phyloP scores from a whole-genome alignment of 305 asterid species.

The Fraxinus ornus region DNA sequence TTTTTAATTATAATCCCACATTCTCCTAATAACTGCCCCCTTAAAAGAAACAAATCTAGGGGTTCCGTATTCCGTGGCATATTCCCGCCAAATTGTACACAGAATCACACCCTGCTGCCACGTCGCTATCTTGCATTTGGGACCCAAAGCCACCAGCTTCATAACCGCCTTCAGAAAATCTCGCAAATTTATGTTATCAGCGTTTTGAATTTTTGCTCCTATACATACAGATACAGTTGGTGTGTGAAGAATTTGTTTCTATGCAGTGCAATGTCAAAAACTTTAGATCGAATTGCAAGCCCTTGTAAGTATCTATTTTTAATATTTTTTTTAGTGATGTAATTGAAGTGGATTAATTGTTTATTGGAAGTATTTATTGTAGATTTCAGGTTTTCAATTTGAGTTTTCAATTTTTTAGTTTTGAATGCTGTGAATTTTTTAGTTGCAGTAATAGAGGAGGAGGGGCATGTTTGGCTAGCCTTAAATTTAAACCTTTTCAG shows the following conservation, averaged over 20 bases:
- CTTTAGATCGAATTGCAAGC: constrained; percentile 36
- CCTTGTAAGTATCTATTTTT: constrained; percentile 34
- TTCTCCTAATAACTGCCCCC: no score
- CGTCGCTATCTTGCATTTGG: constrained; percentile 25
- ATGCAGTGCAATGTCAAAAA: constrained; percentile 28
- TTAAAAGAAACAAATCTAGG: background rate
- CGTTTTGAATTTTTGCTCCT: constrained; percentile 4
- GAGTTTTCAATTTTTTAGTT: background rate
- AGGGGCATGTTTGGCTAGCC: background rate
- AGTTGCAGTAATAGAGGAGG: background rate
- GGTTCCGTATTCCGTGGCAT: constrained; percentile 23
- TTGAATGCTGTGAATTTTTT: background rate
- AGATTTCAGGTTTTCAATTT: background rate
- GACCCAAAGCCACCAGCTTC: constrained; percentile 29
- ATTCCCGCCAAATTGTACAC: constrained; percentile 51
- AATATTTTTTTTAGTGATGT: background rate
- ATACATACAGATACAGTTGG: background rate
- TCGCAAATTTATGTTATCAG: background rate
- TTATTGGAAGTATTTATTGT: background rate
- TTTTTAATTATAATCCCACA: no score
- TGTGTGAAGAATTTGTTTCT: background rate
- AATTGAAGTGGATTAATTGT: background rate
- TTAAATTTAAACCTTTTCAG: background rate
- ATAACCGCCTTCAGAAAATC: constrained; percentile 21
- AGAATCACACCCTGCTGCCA: constrained; percentile 24